A percentile compares a stretch with the other conserved stretches of the same genome.
Conservation (phyloP, 2,329 filamentous ascomycete species). For the Trichoderma polysporum region DNA sequence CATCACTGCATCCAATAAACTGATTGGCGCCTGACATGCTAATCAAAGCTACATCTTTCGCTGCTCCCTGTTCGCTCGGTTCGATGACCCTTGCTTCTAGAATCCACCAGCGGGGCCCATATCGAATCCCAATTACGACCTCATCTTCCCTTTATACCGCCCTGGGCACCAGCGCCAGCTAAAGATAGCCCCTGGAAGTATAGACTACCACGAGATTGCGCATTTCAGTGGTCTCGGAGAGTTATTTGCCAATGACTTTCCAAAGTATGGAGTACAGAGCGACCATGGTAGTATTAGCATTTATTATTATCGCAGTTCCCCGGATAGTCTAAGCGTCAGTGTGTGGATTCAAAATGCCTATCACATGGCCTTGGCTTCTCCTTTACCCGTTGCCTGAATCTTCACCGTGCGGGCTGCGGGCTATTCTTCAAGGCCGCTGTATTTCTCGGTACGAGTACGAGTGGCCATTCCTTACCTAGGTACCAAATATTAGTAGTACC, state of each 20-base stretch:
- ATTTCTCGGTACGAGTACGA: background rate
- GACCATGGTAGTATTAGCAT: background rate
- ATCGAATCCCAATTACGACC: conserved; percentile 14
- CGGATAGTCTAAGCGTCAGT: background rate
- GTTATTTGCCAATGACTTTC: background rate
- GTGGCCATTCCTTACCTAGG: background rate
- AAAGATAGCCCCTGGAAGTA: background rate
- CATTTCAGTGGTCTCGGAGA: background rate
- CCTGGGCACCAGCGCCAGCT: background rate
- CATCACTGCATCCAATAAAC: background rate
- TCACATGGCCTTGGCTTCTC: conserved; percentile 7
- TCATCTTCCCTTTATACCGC: conserved; percentile 4
- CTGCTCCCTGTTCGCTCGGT: background rate
- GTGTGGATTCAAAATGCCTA: background rate
- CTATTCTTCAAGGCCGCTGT: background rate
- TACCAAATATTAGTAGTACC: background rate
- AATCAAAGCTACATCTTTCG: background rate
- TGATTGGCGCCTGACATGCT: conserved; percentile 6
- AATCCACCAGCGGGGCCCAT: conserved; percentile 8
- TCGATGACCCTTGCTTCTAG: background rate
- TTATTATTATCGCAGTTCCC: background rate
- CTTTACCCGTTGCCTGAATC: conserved; percentile 8
- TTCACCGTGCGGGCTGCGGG: background rate
- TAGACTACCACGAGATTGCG: conserved; percentile 14
- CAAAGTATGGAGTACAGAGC: background rate